Conservation (phyloP, 352 stramenopile genomes). For the Phytopythium aichiense region DNA sequence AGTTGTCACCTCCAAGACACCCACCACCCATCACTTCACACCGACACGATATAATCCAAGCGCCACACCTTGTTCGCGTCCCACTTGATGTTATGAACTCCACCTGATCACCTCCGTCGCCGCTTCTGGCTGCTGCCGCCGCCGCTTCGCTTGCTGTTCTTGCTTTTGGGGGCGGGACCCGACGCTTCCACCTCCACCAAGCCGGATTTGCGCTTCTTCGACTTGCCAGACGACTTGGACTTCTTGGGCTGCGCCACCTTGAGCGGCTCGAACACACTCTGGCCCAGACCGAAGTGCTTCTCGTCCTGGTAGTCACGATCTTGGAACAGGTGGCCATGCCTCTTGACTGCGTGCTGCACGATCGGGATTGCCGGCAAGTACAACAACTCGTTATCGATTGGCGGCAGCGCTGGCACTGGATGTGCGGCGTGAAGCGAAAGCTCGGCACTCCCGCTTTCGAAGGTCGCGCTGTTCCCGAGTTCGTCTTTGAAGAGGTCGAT, state of each 20-base stretch:
- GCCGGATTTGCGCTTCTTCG: constrained; percentile 24
- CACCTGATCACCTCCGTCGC: constrained; percentile 22
- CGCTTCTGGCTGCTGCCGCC: constrained; percentile 45
- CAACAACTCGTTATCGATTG: constrained; percentile 20
- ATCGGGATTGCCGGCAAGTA: constrained; percentile 64
- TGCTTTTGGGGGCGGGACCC: constrained; percentile 2
- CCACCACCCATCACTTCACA: neutral
- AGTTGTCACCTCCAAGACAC: too few species aligned
- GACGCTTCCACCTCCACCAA: neutral
- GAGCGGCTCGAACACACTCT: constrained; percentile 69
- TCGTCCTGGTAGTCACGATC: constrained; percentile 51
- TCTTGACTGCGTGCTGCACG: constrained; percentile 40
- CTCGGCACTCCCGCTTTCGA: neutral
- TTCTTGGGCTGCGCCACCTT: constrained; percentile 40
- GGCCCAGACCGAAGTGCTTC: constrained; percentile 61
- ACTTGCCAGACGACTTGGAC: constrained; percentile 24
- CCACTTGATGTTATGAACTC: too few species aligned
- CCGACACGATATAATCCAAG: neutral
- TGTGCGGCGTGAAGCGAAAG: constrained; percentile 4
- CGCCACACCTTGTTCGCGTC: neutral
- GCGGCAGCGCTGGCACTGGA: constrained; percentile 15
- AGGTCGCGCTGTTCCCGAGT: neutral
- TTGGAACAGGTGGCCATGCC: constrained; percentile 38
- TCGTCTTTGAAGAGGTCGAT: constrained; percentile 44
- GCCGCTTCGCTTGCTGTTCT: constrained; percentile 23